Conservation (phyloP, 1,139 yeast species). For the Debaryomycetaceae sp. region DNA sequence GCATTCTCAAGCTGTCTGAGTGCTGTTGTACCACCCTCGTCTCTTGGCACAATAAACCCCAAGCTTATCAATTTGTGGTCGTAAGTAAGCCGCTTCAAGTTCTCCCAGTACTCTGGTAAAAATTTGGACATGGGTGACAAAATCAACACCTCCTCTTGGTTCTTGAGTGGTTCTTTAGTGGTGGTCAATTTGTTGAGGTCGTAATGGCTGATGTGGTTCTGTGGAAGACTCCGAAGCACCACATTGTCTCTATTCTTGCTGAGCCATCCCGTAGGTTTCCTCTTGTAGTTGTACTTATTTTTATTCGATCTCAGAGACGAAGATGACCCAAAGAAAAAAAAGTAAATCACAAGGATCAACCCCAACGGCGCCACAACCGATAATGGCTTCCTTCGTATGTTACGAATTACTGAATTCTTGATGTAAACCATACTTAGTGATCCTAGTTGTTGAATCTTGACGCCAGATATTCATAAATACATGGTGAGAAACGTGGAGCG, state of each 20-base stretch:
- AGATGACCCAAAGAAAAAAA: constrained; percentile 36
- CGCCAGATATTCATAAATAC: background rate
- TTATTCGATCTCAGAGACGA: constrained; percentile 8
- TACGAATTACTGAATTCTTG: constrained; percentile 40
- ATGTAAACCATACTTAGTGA: constrained; percentile 8
- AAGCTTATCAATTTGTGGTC: constrained; percentile 83
- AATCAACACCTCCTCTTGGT: constrained; percentile 77
- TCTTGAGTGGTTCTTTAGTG: constrained; percentile 63
- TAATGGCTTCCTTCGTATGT: constrained; percentile 59
- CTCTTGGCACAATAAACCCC: constrained; percentile 88
- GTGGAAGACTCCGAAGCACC: constrained; percentile 60
- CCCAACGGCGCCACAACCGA: constrained; percentile 45
- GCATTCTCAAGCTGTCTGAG: constrained; percentile 67
- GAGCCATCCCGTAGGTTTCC: constrained; percentile 48
- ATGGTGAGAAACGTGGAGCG: background rate
- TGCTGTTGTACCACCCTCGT: constrained; percentile 74
- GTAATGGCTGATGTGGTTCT: constrained; percentile 79
- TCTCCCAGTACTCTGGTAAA: constrained; percentile 83
- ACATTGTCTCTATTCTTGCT: constrained; percentile 42
- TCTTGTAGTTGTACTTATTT: constrained; percentile 48
- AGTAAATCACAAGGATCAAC: constrained; percentile 38
- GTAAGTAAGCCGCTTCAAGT: constrained; percentile 66
- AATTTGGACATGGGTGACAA: constrained; percentile 88
- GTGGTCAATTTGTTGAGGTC: constrained; percentile 75
- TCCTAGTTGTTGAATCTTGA: background rate